Evolutionary conservation across 441 rosid species (phyloP).

Genomic region (Jatropha multifida): DNA sequence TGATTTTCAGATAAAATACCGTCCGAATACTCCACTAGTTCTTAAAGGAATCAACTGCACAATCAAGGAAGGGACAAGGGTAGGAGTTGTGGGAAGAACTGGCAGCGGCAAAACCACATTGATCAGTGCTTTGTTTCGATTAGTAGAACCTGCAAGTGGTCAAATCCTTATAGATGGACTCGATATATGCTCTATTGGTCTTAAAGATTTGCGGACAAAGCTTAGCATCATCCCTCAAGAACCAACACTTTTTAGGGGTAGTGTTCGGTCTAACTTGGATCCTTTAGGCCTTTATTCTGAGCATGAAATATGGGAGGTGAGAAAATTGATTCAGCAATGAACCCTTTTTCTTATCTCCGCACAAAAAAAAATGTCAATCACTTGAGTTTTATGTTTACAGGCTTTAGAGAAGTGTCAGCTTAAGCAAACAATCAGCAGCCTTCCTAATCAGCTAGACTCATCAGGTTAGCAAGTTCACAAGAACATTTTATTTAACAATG

Average conservation of each 20-base stretch:
- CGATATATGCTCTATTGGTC: constrained; percentile 69
- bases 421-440: constrained; percentile 58
- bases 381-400: constrained; percentile 31
- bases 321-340: constrained; percentile 1
- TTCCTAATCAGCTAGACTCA: constrained; percentile 71
- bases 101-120: constrained; percentile 93
- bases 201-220: constrained; percentile 79
- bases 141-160: constrained; percentile 81
- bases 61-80: constrained; percentile 69
- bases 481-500: no score
- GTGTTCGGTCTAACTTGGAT: constrained; percentile 75
- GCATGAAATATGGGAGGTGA: constrained; percentile 77
- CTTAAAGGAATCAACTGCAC: constrained; percentile 85
- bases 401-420: constrained; percentile 91
- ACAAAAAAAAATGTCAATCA: neutral
- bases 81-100: constrained; percentile 86
- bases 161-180: constrained; percentile 64
- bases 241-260: constrained; percentile 79
- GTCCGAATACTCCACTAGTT: constrained; percentile 69
- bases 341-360: neutral
- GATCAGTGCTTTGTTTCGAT: constrained; percentile 80
- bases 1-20: constrained; percentile 62
- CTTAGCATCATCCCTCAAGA: constrained; percentile 95
- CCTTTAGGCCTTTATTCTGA: constrained; percentile 77
- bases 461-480: constrained; percentile 40